Evolutionary conservation across 371 early-diverging fungal genomes (phyloP).

Genomic region (Lichtheimia corymbifera): DNA sequence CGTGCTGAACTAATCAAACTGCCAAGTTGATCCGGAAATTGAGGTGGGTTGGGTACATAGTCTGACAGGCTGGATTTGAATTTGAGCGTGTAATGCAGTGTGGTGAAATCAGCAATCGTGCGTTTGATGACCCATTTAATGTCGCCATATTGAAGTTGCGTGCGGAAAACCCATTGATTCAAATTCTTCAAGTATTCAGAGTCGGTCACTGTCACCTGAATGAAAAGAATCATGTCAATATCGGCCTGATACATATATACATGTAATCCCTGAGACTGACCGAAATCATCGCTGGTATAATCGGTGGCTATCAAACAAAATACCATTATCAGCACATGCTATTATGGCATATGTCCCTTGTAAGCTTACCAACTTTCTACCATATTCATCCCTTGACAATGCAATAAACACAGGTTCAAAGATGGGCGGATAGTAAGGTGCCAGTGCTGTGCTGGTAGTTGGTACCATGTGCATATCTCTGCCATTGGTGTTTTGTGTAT

Average conservation of each 20-base stretch:
- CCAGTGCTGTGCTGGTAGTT: slow-evolving; percentile 14
- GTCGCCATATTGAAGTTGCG: slow-evolving; percentile 81
- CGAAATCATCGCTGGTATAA: slow-evolving; percentile 40
- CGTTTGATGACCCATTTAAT: slow-evolving; percentile 77
- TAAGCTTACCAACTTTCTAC: slow-evolving; percentile 34
- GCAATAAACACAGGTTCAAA: slow-evolving; percentile 48
- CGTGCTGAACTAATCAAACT: slow-evolving; percentile 42
- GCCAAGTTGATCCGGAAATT: slow-evolving; percentile 48
- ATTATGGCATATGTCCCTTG: background rate
- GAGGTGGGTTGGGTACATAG: slow-evolving; percentile 27
- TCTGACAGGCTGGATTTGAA: slow-evolving; percentile 32
- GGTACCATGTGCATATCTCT: slow-evolving; percentile 7
- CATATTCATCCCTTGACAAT: slow-evolving; percentile 34
- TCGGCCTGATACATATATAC: slow-evolving; percentile 1
- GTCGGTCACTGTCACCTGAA: slow-evolving; percentile 56
- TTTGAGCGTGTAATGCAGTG: slow-evolving; percentile 65
- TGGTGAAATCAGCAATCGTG: slow-evolving; percentile 67
- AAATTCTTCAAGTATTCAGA: slow-evolving; percentile 46
- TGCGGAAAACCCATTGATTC: slow-evolving; percentile 61
- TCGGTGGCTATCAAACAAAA: slow-evolving; percentile 35
- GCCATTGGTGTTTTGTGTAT: background rate
- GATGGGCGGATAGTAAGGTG: slow-evolving; percentile 39
- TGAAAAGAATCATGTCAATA: no score
- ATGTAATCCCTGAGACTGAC: slow-evolving; percentile 20
- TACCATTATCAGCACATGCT: background rate